Evolutionary conservation across 176 grass and related monocot species (phyloP).

Genomic region (Musa troglodytarum): DNA sequence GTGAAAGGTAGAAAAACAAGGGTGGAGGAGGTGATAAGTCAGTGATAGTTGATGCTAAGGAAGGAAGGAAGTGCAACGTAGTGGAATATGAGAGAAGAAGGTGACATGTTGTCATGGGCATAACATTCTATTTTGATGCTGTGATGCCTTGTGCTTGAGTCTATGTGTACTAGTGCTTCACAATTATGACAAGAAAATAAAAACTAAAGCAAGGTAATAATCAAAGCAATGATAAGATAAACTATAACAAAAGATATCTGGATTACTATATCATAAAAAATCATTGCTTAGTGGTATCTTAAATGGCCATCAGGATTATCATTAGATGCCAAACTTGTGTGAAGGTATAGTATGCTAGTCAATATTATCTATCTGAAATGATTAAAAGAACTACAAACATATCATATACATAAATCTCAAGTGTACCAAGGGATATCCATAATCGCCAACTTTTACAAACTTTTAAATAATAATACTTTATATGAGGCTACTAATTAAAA

Average conservation of each 20-base stretch:
- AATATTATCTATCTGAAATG: background rate
- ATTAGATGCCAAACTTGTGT: too few relatives aligned
- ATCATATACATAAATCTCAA: background rate
- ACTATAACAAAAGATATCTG: background rate
- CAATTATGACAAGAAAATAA: background rate
- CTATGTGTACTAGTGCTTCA: background rate
- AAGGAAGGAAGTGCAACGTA: too few relatives aligned
- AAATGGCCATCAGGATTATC: too few relatives aligned
- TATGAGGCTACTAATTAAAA: too few relatives aligned
- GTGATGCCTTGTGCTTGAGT: background rate
- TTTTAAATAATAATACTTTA: too few relatives aligned
- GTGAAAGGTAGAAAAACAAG: background rate
- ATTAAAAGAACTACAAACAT: background rate
- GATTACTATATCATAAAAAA: too few relatives aligned
- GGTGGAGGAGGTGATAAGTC: background rate
- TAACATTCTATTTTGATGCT: background rate
- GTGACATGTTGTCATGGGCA: background rate
- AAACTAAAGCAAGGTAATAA: background rate
- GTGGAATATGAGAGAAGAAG: background rate
- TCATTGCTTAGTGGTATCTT: too few relatives aligned
- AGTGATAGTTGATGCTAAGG: too few relatives aligned
- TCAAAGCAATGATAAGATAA: background rate
- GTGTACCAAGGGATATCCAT: background rate
- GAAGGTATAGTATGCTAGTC: background rate
- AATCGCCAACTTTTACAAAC: too few relatives aligned